A percentile compares a stretch with the other conserved stretches of the same genome.
Evolutionary conservation across 495 filamentous ascomycete species (phyloP).

Genomic region (Penicillium waksmanii): DNA sequence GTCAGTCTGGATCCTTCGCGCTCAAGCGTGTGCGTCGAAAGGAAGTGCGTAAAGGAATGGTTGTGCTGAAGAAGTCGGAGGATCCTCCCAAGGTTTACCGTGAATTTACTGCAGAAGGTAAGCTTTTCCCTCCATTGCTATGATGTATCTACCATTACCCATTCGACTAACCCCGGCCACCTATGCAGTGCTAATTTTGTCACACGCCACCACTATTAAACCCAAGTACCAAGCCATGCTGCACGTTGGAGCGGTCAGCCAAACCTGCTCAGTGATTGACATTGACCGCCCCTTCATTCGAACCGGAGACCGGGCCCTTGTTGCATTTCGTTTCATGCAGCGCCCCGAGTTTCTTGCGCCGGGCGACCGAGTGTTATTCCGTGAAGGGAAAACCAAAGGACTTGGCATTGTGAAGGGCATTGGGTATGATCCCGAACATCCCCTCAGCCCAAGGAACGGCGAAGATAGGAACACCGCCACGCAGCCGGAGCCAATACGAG

Average conservation of each 20-base stretch:
- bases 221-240: conserved; percentile 98
- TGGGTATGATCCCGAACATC: conserved; percentile 75
- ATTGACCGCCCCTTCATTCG: conserved; percentile 95
- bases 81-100: conserved; percentile 77
- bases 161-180: too few species aligned
- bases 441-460: conserved; percentile 47
- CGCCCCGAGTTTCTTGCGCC: conserved; percentile 90
- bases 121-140: conserved; percentile 11
- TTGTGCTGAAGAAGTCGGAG: conserved; percentile 84
- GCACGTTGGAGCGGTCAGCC: conserved; percentile 91
- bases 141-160: too few species aligned
- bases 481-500: neutral
- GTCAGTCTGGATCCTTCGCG: conserved; percentile 91
- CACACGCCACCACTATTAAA: conserved; percentile 98
- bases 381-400: conserved; percentile 94
- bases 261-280: conserved; percentile 97
- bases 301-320: conserved; percentile 87
- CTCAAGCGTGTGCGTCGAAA: conserved; percentile 82
- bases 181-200: conserved; percentile 80
- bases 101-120: conserved; percentile 92
- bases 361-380: conserved; percentile 89
- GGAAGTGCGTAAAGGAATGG: conserved; percentile 98
- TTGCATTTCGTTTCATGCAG: conserved; percentile 94
- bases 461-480: conserved; percentile 7
- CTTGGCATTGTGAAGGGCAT: conserved; percentile 91